Base-by-base conservation (phyloP, 257 asterid genomes). In the Anisodus acutangulus region DNA sequence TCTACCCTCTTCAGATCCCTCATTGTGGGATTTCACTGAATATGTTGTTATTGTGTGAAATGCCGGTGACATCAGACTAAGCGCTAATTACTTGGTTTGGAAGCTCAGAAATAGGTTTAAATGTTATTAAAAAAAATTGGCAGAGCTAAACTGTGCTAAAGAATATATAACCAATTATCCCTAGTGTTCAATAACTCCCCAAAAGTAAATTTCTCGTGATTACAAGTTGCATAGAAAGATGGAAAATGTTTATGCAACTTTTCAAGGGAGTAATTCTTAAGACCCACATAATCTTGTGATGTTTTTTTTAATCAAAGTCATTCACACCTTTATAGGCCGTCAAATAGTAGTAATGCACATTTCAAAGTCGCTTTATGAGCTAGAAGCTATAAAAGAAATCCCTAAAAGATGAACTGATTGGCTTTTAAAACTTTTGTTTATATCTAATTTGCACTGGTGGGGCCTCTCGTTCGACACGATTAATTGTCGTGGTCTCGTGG, bases 231-330 rank as follows among this genome's bases (percentile, higher is more conserved):
- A 6, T 67, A 35, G 19, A 66, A 67, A 13, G 22, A 67, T 35
- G 11, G 49, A 35, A 67, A 67, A 67, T 67, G 49, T 67, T 67
- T 12, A 67, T 35, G 19, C 49, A 67, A 35, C 74, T 68, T 39
- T 68, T 37, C 53, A 37, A 68, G 78, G 53, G 37, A 68, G 53
- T 69, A 69, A 69, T 69, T 13, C 13, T 69, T 39, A 16, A 15
- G 53, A 37, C 26, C 78, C 78, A 68, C 78, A 68, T 68, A 68
- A 68, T 68, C 53, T 68, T 68, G 78, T 39, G 53, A 39, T 37
- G 10, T 4, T 59, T 59, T 17, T 17, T 6, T 1, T 19, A 68
- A 69, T 69, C 78, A 69, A 69, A 69, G 53, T 69, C 76, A 68
- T 13, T 68, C 26, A 68, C 76, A 37, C 45, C 12, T 68, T 68